Base-by-base conservation (phyloP, 768 basidiomycete species). In the Termitomyces bulborhizus region DNA sequence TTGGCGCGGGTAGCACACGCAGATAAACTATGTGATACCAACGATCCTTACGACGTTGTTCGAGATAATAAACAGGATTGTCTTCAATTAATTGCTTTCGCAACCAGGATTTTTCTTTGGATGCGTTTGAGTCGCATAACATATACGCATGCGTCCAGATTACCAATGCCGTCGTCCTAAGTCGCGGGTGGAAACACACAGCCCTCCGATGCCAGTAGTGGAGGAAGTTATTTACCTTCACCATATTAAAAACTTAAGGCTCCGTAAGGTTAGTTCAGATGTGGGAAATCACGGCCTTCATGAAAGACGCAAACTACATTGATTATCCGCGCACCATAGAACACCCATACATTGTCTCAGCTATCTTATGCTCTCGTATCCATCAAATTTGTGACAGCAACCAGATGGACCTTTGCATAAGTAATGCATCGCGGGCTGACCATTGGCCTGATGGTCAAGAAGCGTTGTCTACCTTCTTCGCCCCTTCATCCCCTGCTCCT, bases 401-500 rank as follows among this genome's bases (percentile, higher is more conserved):
- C 31, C 29, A 36, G 16, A 54, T 37, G 13, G 29, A 49, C 18
- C 21, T 44, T 36, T 16, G 4, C 26, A 43, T 43, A 29, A 49
- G 34, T n/a, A 40, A 50, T 11, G 24, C 3, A 13, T 11, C 29
- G 50, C 13, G 15, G 24, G 39, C 41, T 9, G 21, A 39, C n/a
- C 44, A 27, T 29, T 36, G 34, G 36, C 15, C 34, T 51, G 34
- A 26, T 56, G 39, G 50, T 54, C 40, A 43, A 36, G 51, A 27
- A 21, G 21, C 21, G 32, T 56, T 46, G 7, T 27, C 44, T 36
- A 37, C 31, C 31, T 50, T 42, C 26, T 53, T 57, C 12, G 18
- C 52, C 11, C 56, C 55, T n/a, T 40, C 56, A 13, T 60, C 63
- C 27, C 41, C 58, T 51, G 66, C 63, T 51, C 60, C 59, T 49